phyloP scores from a whole-genome alignment of 2,329 filamentous ascomycete species.

The Aspergillus ruber region DNA sequence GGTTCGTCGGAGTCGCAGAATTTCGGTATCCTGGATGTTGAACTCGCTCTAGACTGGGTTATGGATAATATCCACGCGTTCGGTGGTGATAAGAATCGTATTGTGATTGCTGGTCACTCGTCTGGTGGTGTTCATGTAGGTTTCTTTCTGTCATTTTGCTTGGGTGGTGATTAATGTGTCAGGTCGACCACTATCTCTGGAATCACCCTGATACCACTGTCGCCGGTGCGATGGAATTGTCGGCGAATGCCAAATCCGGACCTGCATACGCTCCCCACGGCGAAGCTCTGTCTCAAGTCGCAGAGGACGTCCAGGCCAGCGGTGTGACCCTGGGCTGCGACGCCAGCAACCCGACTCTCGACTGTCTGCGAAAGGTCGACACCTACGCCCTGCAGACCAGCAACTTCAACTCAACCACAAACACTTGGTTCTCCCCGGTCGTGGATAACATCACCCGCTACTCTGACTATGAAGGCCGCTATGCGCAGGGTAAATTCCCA shows the following conservation, averaged over 20 bases:
- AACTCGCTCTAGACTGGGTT: slow-evolving; percentile 15
- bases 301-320: slow-evolving; percentile 13
- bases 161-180: not conserved
- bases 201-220: slow-evolving; percentile 16
- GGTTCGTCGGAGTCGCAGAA: slow-evolving; percentile 14
- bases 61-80: slow-evolving; percentile 17
- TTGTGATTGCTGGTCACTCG: slow-evolving; percentile 17
- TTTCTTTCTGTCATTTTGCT: not conserved
- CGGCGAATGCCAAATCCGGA: slow-evolving; percentile 16
- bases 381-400: slow-evolving; percentile 16
- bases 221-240: slow-evolving; percentile 18
- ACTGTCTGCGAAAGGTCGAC: slow-evolving; percentile 14
- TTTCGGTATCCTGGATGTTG: slow-evolving; percentile 16
- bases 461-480: slow-evolving; percentile 15
- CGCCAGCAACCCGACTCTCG: slow-evolving; percentile 10
- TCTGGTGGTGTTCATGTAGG: slow-evolving; percentile 12
- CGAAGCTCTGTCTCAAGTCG: slow-evolving; percentile 13
- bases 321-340: slow-evolving; percentile 12
- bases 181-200: slow-evolving; percentile 18
- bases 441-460: slow-evolving; percentile 15
- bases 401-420: slow-evolving; percentile 16
- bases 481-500: slow-evolving; percentile 12
- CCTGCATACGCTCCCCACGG: slow-evolving; percentile 12
- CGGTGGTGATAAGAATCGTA: slow-evolving; percentile 15
- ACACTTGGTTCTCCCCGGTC: slow-evolving; percentile 16